A percentile compares a stretch with the other conserved stretches of the same genome.
These are phyloP conservation scores for Solanum pinnatisectum DNA, from an alignment of 257 asterid species.

Conservation along the genomic window DNA sequence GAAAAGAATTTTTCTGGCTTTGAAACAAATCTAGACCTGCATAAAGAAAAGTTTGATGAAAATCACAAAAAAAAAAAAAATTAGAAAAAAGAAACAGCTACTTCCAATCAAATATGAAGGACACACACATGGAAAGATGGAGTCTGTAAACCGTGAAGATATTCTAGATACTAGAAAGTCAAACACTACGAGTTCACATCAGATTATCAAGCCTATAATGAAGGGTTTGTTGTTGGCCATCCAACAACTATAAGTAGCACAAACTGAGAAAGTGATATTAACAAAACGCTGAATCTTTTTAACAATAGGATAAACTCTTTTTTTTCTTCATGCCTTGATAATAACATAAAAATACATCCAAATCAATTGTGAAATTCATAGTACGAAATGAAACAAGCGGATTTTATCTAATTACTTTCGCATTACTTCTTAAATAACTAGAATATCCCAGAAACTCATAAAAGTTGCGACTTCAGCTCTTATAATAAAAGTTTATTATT, in stretches of 20 bases:
- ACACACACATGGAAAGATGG: not conserved
- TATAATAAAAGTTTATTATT: not conserved
- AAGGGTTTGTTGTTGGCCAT: not conserved
- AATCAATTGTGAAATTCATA: not conserved
- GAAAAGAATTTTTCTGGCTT: slow-evolving; percentile 65
- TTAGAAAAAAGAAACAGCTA: not conserved
- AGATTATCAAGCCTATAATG: not conserved
- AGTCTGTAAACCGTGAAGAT: not conserved
- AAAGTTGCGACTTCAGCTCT: not conserved
- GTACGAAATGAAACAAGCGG: not conserved
- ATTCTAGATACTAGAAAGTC: not conserved
- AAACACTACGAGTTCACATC: not conserved
- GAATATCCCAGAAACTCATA: not conserved
- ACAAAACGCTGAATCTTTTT: not conserved
- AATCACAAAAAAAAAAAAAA: not conserved
- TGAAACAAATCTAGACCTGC: slow-evolving; percentile 50
- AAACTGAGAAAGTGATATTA: not conserved
- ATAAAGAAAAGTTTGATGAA: not conserved
- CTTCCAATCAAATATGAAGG: not conserved
- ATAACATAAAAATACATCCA: not conserved
- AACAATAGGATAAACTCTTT: not conserved
- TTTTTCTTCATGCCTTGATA: not conserved
- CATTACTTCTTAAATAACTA: not conserved
- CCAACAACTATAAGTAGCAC: not conserved
- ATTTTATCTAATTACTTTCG: not conserved